Base-by-base conservation (phyloP, 1,284 basidiomycete genomes). In the Chiua sp. region DNA sequence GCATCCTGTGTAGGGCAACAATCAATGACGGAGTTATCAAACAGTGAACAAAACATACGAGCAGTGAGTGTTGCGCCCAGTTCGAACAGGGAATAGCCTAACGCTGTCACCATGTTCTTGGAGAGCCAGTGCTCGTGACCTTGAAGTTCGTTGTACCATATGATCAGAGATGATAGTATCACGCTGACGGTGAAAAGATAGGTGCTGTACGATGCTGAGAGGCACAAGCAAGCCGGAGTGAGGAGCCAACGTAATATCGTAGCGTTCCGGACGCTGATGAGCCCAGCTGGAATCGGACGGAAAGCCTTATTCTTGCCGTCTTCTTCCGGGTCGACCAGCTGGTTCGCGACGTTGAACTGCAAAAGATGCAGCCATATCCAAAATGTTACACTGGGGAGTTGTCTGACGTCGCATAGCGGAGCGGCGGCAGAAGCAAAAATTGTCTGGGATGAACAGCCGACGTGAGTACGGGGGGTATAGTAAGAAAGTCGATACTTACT, bases 291-390 rank as follows among this genome's bases (percentile, higher is more conserved):
- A 44, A 82, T 69, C 6, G 80, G 80, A 26, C 81, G 70, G 61
- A 71, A 74, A 10, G 75, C 65, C 57, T 82, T 79, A 63, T 82
- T 82, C 56, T 60, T 65, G 15, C 51, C 53, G 61, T 82, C 81
- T 60, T 82, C 82, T 35, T 74, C 72, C 11, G 73, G 70, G 53
- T 70, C 66, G 28, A 77, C 64, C 32, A 72, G 66, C 63, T 82
- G 82, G 58, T 82, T 82, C 4, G 81, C 75, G n/a, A 78, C 73
- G 50, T 77, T 72, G 66, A 81, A 79, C 35, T 82, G 79, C 6
- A 82, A 73, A 16, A 80, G 69, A 62, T 83, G 78, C 22, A 81
- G 54, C 74, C 76, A 80, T 1, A 79, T 73, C 82, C 82, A 82
- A 47, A 77, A 71, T 23, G 74, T 58, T 22, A 71, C 63, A 51